phyloP scores from a whole-genome alignment of 2,329 filamentous ascomycete genomes.

The Graphium sp. region DNA sequence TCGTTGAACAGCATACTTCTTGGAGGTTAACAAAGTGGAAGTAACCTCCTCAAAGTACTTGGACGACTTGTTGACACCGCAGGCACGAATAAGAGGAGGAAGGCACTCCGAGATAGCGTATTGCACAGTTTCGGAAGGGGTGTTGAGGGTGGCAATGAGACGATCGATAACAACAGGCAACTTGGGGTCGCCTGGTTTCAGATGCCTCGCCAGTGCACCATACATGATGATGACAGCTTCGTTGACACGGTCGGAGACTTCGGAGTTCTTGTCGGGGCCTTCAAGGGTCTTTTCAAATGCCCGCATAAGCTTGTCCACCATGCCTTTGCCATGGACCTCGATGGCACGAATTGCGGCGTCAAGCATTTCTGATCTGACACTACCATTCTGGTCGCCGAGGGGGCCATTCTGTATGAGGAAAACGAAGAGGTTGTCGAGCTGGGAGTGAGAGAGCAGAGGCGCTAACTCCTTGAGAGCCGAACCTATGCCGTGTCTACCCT shows the following conservation, averaged over 20 bases:
- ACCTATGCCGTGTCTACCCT: constrained; percentile 76
- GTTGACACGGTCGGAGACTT: constrained; percentile 76
- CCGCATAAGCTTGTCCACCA: constrained; percentile 82
- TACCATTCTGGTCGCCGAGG: constrained; percentile 62
- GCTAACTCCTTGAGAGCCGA: constrained; percentile 74
- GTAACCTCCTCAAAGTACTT: constrained; percentile 70
- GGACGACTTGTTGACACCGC: constrained; percentile 55
- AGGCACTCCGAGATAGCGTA: constrained; percentile 91
- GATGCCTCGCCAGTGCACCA: constrained; percentile 77
- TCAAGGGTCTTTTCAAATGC: constrained; percentile 83
- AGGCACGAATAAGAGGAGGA: constrained; percentile 69
- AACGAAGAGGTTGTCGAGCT: constrained; percentile 62
- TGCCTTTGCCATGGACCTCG: constrained; percentile 59
- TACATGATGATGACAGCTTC: constrained; percentile 97
- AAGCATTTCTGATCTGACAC: constrained; percentile 78
- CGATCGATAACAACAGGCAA: constrained; percentile 78
- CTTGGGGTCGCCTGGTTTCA: constrained; percentile 70
- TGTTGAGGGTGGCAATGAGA: constrained; percentile 73
- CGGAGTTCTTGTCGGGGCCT: constrained; percentile 63
- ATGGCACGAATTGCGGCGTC: constrained; percentile 75
- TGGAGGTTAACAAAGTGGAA: constrained; percentile 67
- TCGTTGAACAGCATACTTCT: constrained; percentile 82
- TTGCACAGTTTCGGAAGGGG: constrained; percentile 91
- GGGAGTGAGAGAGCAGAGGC: constrained; percentile 45
- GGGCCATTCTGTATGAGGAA: constrained; percentile 80